Evolutionary conservation across 164 flowering plant genomes (phyloP).

Genomic region (Vitis vinifera): DNA sequence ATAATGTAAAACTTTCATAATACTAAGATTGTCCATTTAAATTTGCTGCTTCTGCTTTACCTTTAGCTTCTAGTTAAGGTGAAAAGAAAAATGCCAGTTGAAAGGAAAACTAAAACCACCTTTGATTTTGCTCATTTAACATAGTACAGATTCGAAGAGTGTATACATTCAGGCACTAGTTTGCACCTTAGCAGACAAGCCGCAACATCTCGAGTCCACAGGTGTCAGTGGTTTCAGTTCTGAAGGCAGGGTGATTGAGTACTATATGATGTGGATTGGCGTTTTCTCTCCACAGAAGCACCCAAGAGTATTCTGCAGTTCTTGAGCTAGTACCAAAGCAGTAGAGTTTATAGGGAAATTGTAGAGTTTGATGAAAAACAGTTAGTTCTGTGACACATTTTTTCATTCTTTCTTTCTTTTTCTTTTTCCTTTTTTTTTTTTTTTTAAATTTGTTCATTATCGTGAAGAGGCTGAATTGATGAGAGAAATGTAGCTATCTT

Average conservation of each 20-base stretch:
- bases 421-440: no score
- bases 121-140: background rate
- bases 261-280: background rate
- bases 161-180: background rate
- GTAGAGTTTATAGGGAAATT: background rate
- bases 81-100: no score
- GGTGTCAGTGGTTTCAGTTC: background rate
- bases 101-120: background rate
- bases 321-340: background rate
- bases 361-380: background rate
- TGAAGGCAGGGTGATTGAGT: background rate
- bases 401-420: constrained; percentile 8
- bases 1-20: no score
- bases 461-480: background rate
- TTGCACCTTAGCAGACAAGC: background rate
- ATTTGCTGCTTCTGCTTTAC: no score
- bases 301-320: background rate
- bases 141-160: background rate
- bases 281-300: background rate
- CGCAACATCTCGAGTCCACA: background rate
- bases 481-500: background rate
- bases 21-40: no score
- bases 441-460: background rate
- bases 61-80: no score
- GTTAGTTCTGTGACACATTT: constrained; percentile 1